Evolutionary conservation across 257 asterid species (phyloP).

Genomic region (Jaltomata sinuosa): DNA sequence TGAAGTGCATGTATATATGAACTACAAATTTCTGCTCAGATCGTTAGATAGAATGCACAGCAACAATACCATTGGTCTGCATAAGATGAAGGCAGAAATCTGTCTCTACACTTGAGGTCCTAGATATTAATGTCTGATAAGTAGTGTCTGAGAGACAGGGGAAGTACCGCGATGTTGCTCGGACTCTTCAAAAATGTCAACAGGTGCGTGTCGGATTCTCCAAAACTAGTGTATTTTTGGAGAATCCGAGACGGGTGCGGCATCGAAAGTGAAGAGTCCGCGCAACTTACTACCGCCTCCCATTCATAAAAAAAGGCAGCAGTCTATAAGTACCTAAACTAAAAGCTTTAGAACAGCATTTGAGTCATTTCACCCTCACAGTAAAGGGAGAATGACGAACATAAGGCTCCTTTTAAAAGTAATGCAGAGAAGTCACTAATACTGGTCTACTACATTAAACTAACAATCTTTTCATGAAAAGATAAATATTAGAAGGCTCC

Average conservation of each 20-base stretch:
- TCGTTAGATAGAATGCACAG: neutral
- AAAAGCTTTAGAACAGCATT: neutral
- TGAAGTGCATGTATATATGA: neutral
- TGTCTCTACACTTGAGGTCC: neutral
- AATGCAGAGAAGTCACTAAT: neutral
- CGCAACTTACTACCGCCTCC: too few species aligned
- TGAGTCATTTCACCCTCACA: neutral
- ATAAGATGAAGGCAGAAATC: neutral
- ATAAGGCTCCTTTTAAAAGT: neutral
- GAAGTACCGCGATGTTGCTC: too few species aligned
- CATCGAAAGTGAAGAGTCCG: too few species aligned
- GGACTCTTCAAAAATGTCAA: too few species aligned
- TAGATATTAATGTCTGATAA: neutral
- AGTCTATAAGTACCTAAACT: neutral
- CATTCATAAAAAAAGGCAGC: neutral
- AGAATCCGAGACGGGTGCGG: too few species aligned
- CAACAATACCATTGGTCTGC: neutral
- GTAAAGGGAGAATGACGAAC: neutral
- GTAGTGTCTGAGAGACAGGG: neutral
- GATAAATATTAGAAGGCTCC: neutral
- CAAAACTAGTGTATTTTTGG: too few species aligned
- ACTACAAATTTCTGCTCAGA: neutral
- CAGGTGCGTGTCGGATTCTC: too few species aligned
- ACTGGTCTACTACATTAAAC: neutral
- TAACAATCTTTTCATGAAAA: neutral